Evolutionary conservation across 1,139 yeast species (phyloP), one percentile per base, ranked within the genome.

Genomic region (Pneumocystis jirovecii): DNA sequence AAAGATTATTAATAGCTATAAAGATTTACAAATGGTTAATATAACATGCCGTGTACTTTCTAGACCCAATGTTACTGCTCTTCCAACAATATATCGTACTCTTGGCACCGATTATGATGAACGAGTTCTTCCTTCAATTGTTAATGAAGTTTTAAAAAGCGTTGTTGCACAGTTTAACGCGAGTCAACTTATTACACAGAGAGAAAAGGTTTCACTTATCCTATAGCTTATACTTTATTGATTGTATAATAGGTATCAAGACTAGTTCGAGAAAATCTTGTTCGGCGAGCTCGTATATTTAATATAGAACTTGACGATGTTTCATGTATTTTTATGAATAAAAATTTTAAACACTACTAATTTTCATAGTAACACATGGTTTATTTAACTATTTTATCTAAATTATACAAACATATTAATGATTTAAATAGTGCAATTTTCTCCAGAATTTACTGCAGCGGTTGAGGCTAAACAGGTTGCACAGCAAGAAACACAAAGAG

Each of bases 401-500:
- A 21, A 40, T 42, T 44, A 25, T 5, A 29, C n/a, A 10, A 40
- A 21, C 34, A 40, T 44, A 17, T n/a, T 42, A n/a, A 31, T 31
- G 12, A 61, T 12, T 56, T 62, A 97, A 1, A 88, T 80, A 73
- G 95, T 93, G 97, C 89, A 97, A 1, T 93, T 93, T 76, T 88
- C 96, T 2, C 99, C 99, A 35, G 98, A 93, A 77, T 93, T 93
- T 77, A 91, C 97, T 65, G 85, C 87, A 63, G 98, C 99, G 1
- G 99, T 93, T 65, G 99, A 93, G 79, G 96, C 97, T 67, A 93
- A 93, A 78, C 98, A 93, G 79, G 93, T 93, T 76, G 98, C 99
- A 45, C 98, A 95, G 78, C 99, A 93, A 79, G 98, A 93, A 76
- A 97, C 98, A 39, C 97, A 93, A 79, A 85, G 96, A 76, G 97